These are phyloP conservation scores for Chimonanthus praecox DNA, from an alignment of 164 flowering plant species.

Conservation along the genomic window DNA sequence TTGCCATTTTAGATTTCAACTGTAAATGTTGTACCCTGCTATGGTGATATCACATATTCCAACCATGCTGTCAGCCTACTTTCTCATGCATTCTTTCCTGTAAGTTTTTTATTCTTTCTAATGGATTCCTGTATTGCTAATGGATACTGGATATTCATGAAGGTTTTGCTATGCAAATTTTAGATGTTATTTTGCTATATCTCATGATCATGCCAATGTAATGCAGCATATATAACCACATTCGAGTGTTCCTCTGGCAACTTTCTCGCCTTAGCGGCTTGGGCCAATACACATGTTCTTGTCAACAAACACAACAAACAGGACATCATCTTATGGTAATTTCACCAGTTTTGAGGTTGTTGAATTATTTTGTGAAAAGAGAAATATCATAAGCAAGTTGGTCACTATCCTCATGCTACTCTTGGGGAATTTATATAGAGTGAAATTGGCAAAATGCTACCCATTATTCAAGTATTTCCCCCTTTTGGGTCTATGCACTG, in stretches of 20 bases:
- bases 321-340: slow-evolving; percentile 8
- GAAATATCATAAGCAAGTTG: neutral
- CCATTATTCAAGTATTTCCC: neutral
- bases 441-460: neutral
- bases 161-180: no score
- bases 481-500: neutral
- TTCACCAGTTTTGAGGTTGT: neutral
- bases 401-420: neutral
- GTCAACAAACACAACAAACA: neutral
- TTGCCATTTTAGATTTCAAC: no score
- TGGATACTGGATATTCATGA: no score
- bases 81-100: no score
- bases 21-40: no score
- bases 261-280: slow-evolving; percentile 7
- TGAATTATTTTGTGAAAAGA: neutral
- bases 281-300: slow-evolving; percentile 8
- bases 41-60: no score
- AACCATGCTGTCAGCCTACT: no score
- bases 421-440: neutral
- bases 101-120: no score
- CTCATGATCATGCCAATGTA: neutral
- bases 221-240: slow-evolving; percentile 20
- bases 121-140: no score
- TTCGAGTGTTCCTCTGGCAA: slow-evolving; percentile 9
- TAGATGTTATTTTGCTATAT: neutral